These are phyloP conservation scores for Onygenales sp. DNA, from an alignment of 2,329 filamentous ascomycete genomes.

Conservation along the genomic window DNA sequence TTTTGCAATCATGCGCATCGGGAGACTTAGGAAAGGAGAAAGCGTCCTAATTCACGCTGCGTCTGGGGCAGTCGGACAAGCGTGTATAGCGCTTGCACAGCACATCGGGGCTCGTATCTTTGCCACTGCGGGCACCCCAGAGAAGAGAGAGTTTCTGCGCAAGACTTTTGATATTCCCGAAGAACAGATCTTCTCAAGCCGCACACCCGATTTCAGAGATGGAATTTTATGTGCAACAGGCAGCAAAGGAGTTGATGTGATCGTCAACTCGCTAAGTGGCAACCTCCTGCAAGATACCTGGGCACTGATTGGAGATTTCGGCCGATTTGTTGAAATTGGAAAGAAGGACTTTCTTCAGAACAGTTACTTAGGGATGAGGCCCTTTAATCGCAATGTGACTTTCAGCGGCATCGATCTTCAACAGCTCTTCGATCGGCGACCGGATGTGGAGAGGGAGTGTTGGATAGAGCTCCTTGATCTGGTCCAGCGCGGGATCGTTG, in stretches of 20 bases:
- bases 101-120: slow-evolving; percentile 5
- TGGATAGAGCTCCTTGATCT: not conserved
- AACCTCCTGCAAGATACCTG: slow-evolving; percentile 8
- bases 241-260: slow-evolving; percentile 10
- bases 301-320: slow-evolving; percentile 19
- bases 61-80: slow-evolving; percentile 15
- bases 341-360: slow-evolving; percentile 30
- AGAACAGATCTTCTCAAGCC: slow-evolving; percentile 7
- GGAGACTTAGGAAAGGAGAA: slow-evolving; percentile 1
- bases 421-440: not conserved
- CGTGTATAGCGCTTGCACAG: slow-evolving; percentile 11
- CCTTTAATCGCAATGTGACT: slow-evolving; percentile 28
- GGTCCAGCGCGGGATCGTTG: not conserved
- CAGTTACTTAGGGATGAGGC: slow-evolving; percentile 29
- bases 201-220: slow-evolving; percentile 1
- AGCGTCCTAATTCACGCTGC: slow-evolving; percentile 14
- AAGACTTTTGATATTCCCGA: slow-evolving; percentile 5
- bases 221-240: slow-evolving; percentile 5
- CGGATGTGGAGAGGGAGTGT: not conserved
- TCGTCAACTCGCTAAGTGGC: slow-evolving; percentile 9
- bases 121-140: slow-evolving; percentile 7
- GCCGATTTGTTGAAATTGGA: slow-evolving; percentile 37
- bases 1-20: not conserved
- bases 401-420: slow-evolving; percentile 14
- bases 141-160: slow-evolving; percentile 6